Conservation (phyloP, 2,329 filamentous ascomycete species). For the Rutstroemia sp. region DNA sequence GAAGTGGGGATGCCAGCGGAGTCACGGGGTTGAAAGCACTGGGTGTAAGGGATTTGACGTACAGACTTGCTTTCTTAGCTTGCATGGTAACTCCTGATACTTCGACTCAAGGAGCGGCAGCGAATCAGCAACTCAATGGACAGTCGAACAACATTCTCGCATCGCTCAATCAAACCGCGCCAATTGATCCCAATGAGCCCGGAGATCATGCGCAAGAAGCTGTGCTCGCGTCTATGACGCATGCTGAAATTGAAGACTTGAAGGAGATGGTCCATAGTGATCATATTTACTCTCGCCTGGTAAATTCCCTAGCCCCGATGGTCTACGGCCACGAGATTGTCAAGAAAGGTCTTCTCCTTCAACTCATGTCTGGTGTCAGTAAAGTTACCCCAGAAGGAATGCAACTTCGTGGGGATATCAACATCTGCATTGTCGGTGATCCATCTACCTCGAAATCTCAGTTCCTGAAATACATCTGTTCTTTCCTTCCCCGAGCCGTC, state of each 20-base stretch:
- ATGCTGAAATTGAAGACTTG: constrained; percentile 83
- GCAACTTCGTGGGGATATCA: constrained; percentile 93
- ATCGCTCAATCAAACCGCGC: constrained; percentile 67
- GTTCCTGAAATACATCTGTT: constrained; percentile 96
- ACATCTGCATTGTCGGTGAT: constrained; percentile 96
- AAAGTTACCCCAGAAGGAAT: constrained; percentile 92
- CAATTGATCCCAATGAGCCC: constrained; percentile 58
- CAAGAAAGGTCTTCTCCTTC: constrained; percentile 91
- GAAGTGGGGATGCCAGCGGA: constrained; percentile 72
- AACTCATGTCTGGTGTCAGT: constrained; percentile 91
- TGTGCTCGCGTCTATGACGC: constrained; percentile 78
- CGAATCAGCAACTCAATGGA: constrained; percentile 59
- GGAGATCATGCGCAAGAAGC: constrained; percentile 84
- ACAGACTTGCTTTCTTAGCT: constrained; percentile 90
- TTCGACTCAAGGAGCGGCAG: constrained; percentile 67
- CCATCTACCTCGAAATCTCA: constrained; percentile 97
- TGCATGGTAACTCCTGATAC: constrained; percentile 94
- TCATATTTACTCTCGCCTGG: constrained; percentile 87
- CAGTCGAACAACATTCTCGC: constrained; percentile 80
- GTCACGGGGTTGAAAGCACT: constrained; percentile 85
- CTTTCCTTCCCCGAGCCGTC: constrained; percentile 89
- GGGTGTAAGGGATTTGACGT: constrained; percentile 90
- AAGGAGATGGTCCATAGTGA: constrained; percentile 90
- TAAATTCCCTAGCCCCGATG: constrained; percentile 92
- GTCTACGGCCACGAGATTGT: constrained; percentile 97